These are phyloP conservation scores for Phialophora tarda DNA, from an alignment of 2,329 filamentous ascomycete species.

Conservation along the genomic window DNA sequence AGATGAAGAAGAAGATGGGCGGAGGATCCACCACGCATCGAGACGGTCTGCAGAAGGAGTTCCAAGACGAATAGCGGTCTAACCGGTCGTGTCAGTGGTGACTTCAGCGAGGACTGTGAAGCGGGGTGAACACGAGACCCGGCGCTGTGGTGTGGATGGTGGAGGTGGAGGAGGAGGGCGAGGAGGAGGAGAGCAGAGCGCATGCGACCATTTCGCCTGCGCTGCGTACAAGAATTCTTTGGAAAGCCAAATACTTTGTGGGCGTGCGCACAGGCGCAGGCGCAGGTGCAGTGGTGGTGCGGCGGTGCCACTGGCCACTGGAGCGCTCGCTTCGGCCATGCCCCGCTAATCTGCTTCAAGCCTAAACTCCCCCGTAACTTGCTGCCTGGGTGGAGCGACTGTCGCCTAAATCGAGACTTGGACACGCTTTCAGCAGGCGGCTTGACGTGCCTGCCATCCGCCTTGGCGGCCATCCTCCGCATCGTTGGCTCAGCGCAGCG, in stretches of 20 bases:
- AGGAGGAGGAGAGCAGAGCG: neutral
- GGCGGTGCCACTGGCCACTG: neutral
- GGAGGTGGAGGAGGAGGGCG: neutral
- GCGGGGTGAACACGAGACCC: neutral
- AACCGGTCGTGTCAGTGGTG: conserved; percentile 1
- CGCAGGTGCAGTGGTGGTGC: neutral
- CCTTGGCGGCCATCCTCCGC: conserved; percentile 1
- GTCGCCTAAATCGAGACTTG: conserved; percentile 9
- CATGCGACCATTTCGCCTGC: neutral
- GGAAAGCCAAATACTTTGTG: neutral
- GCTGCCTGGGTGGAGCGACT: neutral
- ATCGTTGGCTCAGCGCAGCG: neutral
- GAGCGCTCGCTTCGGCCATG: neutral
- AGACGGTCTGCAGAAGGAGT: neutral
- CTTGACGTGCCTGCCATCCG: conserved; percentile 7
- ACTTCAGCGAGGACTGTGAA: neutral
- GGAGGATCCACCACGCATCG: neutral
- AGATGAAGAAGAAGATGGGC: neutral
- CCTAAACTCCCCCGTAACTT: neutral
- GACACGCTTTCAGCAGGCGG: neutral
- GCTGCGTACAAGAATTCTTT: neutral
- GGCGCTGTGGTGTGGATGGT: neutral
- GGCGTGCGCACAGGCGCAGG: too few relatives aligned
- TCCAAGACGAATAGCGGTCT: neutral
- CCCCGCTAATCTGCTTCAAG: neutral